phyloP scores from a whole-genome alignment of 2,329 filamentous ascomycete species.

The Verruconis gallopava region DNA sequence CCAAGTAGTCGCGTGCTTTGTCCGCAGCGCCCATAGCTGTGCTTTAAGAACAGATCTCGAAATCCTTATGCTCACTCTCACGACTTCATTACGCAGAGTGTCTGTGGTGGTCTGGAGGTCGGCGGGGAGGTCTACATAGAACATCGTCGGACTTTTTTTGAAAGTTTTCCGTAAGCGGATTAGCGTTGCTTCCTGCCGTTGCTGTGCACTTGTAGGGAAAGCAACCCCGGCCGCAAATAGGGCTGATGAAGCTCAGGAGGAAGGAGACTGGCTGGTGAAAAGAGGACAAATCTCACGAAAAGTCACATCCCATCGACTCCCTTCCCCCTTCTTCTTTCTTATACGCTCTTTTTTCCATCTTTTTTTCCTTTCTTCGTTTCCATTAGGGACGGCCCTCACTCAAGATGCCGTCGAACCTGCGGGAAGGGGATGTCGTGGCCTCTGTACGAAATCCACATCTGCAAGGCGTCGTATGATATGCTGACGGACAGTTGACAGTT shows the following conservation, averaged over 20 bases:
- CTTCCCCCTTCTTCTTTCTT: slow-evolving; percentile 12
- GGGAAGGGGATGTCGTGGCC: slow-evolving; percentile 49
- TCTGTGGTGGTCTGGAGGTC: too few species aligned
- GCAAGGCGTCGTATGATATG: slow-evolving; percentile 12
- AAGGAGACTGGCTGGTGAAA: neutral
- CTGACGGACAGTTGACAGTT: slow-evolving; percentile 37
- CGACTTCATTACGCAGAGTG: too few species aligned
- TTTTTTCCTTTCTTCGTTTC: slow-evolving; percentile 16
- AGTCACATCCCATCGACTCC: neutral
- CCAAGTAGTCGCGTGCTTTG: slow-evolving; percentile 89
- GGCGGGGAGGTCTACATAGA: slow-evolving; percentile 12
- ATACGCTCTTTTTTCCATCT: slow-evolving; percentile 19
- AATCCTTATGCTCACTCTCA: too few species aligned
- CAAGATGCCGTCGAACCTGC: slow-evolving; percentile 46
- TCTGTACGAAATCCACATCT: slow-evolving; percentile 32
- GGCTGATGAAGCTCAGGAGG: neutral
- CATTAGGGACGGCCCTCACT: slow-evolving; percentile 13
- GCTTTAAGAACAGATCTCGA: neutral
- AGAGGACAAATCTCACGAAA: neutral
- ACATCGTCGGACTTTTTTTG: slow-evolving; percentile 2
- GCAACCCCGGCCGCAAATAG: too few species aligned
- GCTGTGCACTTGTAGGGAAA: too few species aligned
- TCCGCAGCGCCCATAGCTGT: slow-evolving; percentile 68
- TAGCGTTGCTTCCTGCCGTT: too few species aligned
- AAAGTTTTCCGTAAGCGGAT: too few species aligned